Conservation (phyloP, 2,329 filamentous ascomycete species). For the Alternaria sp. region DNA sequence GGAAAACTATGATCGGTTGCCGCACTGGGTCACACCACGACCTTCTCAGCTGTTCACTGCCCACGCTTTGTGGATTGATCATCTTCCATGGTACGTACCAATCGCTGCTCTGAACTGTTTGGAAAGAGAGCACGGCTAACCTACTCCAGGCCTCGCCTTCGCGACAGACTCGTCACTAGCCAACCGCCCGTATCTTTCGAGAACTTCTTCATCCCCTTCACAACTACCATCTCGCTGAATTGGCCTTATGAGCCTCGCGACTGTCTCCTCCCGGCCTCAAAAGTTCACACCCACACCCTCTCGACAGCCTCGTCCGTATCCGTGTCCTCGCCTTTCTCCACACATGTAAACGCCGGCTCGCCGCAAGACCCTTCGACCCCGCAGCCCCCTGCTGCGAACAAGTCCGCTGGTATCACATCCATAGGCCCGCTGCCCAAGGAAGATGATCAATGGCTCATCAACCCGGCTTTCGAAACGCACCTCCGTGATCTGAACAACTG, state of each 20-base stretch:
- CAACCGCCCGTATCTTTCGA: constrained; percentile 72
- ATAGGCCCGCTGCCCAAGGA: constrained; percentile 31
- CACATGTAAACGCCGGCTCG: constrained; percentile 40
- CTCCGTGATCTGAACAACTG: constrained; percentile 79
- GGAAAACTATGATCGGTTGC: constrained; percentile 81
- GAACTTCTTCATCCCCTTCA: constrained; percentile 84
- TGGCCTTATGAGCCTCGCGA: constrained; percentile 84
- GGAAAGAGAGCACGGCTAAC: constrained; percentile 21
- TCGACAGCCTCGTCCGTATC: constrained; percentile 37
- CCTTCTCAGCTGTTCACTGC: constrained; percentile 70
- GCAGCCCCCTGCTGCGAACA: constrained; percentile 23
- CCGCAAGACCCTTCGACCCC: constrained; percentile 37
- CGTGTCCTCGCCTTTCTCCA: constrained; percentile 40
- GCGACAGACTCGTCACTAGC: constrained; percentile 68
- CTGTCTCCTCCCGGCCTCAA: constrained; percentile 64
- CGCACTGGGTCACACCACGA: constrained; percentile 74
- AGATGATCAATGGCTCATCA: constrained; percentile 75
- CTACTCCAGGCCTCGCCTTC: constrained; percentile 67
- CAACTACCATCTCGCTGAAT: constrained; percentile 76
- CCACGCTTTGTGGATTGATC: constrained; percentile 84
- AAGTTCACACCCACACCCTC: constrained; percentile 26
- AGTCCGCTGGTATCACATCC: constrained; percentile 23
- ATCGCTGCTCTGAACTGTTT: background rate
- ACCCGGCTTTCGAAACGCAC: constrained; percentile 86
- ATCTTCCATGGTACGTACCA: constrained; percentile 70